These are phyloP conservation scores for Dichomitus squalens DNA, from an alignment of 1,284 basidiomycete species.

Conservation along the genomic window DNA sequence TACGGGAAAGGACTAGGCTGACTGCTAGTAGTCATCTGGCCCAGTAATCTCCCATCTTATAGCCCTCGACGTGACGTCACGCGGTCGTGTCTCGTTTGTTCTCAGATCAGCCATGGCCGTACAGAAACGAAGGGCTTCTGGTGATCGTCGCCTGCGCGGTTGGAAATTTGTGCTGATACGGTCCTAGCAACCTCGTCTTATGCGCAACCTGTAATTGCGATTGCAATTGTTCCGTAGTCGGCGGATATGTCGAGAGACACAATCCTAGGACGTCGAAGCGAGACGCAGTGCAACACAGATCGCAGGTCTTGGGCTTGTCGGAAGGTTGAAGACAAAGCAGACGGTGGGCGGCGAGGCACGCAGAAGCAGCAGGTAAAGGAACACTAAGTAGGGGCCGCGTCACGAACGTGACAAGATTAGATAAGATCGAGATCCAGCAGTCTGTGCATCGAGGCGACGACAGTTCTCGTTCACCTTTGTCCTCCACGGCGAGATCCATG, in stretches of 20 bases:
- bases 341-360: background rate
- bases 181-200: background rate
- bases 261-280: background rate
- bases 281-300: background rate
- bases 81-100: constrained; percentile 18
- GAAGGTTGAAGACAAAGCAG: background rate
- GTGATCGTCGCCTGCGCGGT: background rate
- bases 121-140: background rate
- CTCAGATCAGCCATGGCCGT: constrained; percentile 4
- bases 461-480: constrained; percentile 10
- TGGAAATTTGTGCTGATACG: background rate
- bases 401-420: constrained; percentile 1
- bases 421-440: constrained; percentile 5
- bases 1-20: constrained; percentile 12
- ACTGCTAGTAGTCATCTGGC: constrained; percentile 14
- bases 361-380: background rate
- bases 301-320: background rate
- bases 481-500: constrained; percentile 8
- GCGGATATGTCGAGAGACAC: background rate
- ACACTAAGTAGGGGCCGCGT: background rate
- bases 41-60: constrained; percentile 17
- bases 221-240: background rate
- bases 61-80: constrained; percentile 22
- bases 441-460: background rate
- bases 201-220: background rate